Evolutionary conservation across 345 rosid genomes (phyloP).

Genomic region (Turritis glabra): DNA sequence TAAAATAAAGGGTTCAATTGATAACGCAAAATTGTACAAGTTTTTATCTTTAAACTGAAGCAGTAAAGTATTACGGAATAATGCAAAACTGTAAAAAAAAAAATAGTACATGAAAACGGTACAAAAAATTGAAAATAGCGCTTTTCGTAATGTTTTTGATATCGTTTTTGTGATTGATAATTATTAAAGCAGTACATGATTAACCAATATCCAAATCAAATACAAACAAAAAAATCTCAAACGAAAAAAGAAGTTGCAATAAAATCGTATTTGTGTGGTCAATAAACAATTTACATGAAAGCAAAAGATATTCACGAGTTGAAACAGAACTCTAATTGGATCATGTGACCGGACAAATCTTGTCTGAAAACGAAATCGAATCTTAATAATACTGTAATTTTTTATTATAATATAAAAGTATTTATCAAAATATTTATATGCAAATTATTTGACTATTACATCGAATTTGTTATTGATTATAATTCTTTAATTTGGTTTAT

Average conservation of each 20-base stretch:
- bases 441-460: background rate
- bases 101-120: too few relatives aligned
- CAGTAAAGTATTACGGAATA: too few relatives aligned
- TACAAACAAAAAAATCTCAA: background rate
- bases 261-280: constrained; percentile 22
- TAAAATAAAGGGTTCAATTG: too few relatives aligned
- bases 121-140: too few relatives aligned
- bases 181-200: too few relatives aligned
- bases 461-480: background rate
- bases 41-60: too few relatives aligned
- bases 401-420: background rate
- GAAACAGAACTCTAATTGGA: background rate
- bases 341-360: constrained; percentile 2
- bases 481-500: background rate
- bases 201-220: too few relatives aligned
- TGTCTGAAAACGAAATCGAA: constrained; percentile 7
- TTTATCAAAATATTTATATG: background rate
- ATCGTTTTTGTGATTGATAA: too few relatives aligned
- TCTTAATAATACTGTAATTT: background rate
- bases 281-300: background rate
- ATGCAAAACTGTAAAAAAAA: too few relatives aligned
- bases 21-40: too few relatives aligned
- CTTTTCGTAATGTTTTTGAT: too few relatives aligned
- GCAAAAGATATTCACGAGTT: constrained; percentile 14
- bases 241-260: constrained; percentile 18